A percentile compares a stretch with the other conserved stretches of the same genome.
phyloP scores from a whole-genome alignment of 106 monocot species.

The Dendrobium officinale region DNA sequence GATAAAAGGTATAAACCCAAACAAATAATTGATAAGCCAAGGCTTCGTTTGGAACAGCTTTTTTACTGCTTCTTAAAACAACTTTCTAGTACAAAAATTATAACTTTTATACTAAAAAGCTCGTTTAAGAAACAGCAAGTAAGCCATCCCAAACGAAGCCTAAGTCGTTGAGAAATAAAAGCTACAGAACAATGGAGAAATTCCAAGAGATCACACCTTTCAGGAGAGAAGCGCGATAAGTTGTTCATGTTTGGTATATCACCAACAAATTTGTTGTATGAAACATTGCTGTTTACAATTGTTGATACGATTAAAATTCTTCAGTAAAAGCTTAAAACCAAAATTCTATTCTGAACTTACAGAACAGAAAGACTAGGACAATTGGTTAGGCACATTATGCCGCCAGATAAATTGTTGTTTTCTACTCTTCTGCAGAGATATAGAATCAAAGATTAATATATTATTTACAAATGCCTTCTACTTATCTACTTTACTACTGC shows the following conservation, averaged over 20 bases:
- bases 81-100: too few relatives aligned
- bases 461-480: not conserved
- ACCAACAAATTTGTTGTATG: conserved; percentile 71
- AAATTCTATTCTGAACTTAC: conserved; percentile 36
- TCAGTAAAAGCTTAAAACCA: not conserved
- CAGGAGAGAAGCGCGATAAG: conserved; percentile 77
- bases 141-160: too few relatives aligned
- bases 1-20: too few relatives aligned
- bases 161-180: not conserved
- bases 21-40: too few relatives aligned
- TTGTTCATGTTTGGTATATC: conserved; percentile 70
- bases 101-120: too few relatives aligned
- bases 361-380: conserved; percentile 69
- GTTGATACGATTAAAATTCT: not conserved
- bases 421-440: conserved; percentile 44
- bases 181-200: not conserved
- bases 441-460: not conserved
- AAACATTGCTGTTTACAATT: conserved; percentile 58
- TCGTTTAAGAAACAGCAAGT: too few relatives aligned
- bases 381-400: conserved; percentile 46
- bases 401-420: conserved; percentile 75
- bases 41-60: too few relatives aligned
- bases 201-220: conserved; percentile 36
- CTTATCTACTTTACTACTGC: not conserved
- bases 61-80: too few relatives aligned